Evolutionary conservation across 2,329 filamentous ascomycete species (phyloP).

Genomic region (Parascedosporium putredinis): DNA sequence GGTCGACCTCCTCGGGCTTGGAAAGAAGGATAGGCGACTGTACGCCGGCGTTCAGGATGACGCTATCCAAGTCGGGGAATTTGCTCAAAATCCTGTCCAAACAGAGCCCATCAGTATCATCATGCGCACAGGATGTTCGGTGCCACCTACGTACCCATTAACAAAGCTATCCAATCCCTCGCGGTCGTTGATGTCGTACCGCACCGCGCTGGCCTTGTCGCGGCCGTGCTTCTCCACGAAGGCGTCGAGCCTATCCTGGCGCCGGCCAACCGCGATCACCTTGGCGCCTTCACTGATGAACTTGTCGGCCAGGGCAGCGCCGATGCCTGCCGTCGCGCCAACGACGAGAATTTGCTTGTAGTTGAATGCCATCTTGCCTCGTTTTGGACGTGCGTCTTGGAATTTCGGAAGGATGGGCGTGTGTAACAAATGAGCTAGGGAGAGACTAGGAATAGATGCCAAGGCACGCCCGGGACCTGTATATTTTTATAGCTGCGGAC

Average conservation of each 20-base stretch:
- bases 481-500: no score
- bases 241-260: conserved; percentile 35
- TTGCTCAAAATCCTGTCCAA: neutral
- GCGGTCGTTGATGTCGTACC: conserved; percentile 34
- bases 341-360: conserved; percentile 46
- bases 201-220: conserved; percentile 23
- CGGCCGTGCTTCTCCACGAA: conserved; percentile 34
- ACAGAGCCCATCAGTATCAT: conserved; percentile 29
- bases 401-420: no score
- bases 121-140: conserved; percentile 40
- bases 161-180: conserved; percentile 19
- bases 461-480: no score
- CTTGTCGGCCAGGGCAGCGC: conserved; percentile 22
- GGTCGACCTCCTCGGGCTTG: conserved; percentile 16
- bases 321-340: conserved; percentile 20
- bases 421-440: no score
- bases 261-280: conserved; percentile 36
- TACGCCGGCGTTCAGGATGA: neutral
- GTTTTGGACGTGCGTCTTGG: no score
- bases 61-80: neutral
- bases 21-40: conserved; percentile 27
- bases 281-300: conserved; percentile 30
- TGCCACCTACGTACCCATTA: conserved; percentile 9
- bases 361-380: conserved; percentile 40
- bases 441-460: no score